Percentiles rank a stretch among this genome's conserved stretches.
These are phyloP conservation scores for Fusarium metavorans DNA, from an alignment of 2,329 filamentous ascomycete genomes.

Conservation along the genomic window DNA sequence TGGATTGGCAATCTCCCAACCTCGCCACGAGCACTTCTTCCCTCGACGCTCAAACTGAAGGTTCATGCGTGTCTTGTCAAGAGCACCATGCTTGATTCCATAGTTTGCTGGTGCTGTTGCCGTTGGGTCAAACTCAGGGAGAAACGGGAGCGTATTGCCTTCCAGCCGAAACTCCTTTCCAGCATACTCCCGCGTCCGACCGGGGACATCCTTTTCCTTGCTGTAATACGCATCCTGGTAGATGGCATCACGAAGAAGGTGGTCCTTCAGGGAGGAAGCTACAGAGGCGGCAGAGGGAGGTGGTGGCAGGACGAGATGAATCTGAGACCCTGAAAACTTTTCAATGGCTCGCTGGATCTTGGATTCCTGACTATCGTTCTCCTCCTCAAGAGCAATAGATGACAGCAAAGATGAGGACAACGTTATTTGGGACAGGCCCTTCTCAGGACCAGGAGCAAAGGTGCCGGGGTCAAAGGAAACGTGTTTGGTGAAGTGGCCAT, in stretches of 20 bases:
- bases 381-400: slow-evolving; percentile 13
- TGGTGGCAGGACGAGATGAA: slow-evolving; percentile 41
- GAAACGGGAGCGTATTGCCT: slow-evolving; percentile 80
- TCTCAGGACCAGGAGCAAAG: slow-evolving; percentile 8
- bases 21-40: slow-evolving; percentile 63
- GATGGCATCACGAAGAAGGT: slow-evolving; percentile 71
- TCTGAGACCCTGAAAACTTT: slow-evolving; percentile 13
- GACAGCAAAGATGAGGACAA: slow-evolving; percentile 28
- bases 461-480: slow-evolving; percentile 38
- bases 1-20: slow-evolving; percentile 80
- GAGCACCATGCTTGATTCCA: slow-evolving; percentile 62
- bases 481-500: slow-evolving; percentile 39
- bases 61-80: slow-evolving; percentile 66
- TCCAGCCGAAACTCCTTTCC: slow-evolving; percentile 85
- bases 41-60: slow-evolving; percentile 61
- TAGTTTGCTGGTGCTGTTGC: slow-evolving; percentile 66
- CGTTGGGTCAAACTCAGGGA: slow-evolving; percentile 80
- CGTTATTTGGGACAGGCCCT: slow-evolving; percentile 10
- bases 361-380: slow-evolving; percentile 8
- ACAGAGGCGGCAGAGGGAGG: slow-evolving; percentile 46
- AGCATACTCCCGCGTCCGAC: slow-evolving; percentile 83
- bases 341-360: slow-evolving; percentile 32
- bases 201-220: slow-evolving; percentile 84
- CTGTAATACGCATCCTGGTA: slow-evolving; percentile 92
- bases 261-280: slow-evolving; percentile 37